Evolutionary conservation across 495 filamentous ascomycete species (phyloP).

Genomic region (Ramalina peruviana): DNA sequence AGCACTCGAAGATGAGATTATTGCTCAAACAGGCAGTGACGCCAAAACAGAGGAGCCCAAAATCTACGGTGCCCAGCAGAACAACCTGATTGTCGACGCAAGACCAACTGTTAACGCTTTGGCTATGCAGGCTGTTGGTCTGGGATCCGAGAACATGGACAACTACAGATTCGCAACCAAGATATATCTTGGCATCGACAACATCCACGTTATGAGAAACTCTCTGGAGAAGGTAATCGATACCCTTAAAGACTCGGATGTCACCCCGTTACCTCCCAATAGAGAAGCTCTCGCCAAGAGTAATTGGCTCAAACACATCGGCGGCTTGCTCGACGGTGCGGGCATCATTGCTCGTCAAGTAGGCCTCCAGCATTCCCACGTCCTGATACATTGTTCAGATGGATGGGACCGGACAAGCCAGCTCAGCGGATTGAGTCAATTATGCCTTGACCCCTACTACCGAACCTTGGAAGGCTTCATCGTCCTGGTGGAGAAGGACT

Average conservation of each 20-base stretch:
- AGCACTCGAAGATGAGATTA: conserved; percentile 58
- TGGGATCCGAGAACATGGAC: conserved; percentile 96
- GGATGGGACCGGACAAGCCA: conserved; percentile 97
- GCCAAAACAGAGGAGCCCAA: conserved; percentile 28
- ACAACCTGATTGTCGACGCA: conserved; percentile 93
- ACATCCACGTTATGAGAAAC: conserved; percentile 96
- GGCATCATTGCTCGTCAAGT: conserved; percentile 76
- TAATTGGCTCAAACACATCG: conserved; percentile 86
- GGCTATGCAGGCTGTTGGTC: conserved; percentile 88
- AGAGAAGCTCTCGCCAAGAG: conserved; percentile 70
- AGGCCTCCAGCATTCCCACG: conserved; percentile 83
- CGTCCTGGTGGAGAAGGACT: conserved; percentile 91
- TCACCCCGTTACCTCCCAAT: conserved; percentile 72
- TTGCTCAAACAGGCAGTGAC: conserved; percentile 33
- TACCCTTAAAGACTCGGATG: conserved; percentile 81
- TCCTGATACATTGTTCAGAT: conserved; percentile 94
- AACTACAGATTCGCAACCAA: conserved; percentile 89
- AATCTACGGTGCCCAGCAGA: conserved; percentile 85
- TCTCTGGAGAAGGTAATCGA: conserved; percentile 82
- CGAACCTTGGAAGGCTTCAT: conserved; percentile 93
- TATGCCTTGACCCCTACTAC: conserved; percentile 93
- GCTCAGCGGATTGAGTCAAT: conserved; percentile 81
- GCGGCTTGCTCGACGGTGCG: conserved; percentile 69
- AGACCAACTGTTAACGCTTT: conserved; percentile 89
- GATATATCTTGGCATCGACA: conserved; percentile 93